Evolutionary conservation across 768 basidiomycete species (phyloP).

Genomic region (Tylopilus cervinicoccineus): DNA sequence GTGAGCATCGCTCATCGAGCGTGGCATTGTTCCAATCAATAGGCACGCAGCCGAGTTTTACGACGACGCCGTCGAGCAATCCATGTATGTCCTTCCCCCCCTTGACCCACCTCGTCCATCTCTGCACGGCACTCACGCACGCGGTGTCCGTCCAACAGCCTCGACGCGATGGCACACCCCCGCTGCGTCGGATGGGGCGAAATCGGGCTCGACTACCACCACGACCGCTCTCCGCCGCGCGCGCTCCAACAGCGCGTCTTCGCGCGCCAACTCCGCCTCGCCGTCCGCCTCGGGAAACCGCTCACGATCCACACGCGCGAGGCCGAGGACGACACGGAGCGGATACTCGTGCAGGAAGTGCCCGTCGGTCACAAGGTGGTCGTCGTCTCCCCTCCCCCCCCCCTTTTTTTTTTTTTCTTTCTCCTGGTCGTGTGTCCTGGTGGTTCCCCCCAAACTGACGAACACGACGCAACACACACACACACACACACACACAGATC

Average conservation of each 20-base stretch:
- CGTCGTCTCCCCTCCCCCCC: too few relatives aligned
- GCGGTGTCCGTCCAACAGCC: constrained; percentile 31
- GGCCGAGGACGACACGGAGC: constrained; percentile 78
- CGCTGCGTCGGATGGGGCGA: constrained; percentile 88
- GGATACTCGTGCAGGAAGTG: constrained; percentile 71
- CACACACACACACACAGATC: constrained; percentile 41
- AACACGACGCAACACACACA: too few relatives aligned
- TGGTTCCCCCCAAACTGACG: too few relatives aligned
- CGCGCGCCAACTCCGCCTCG: constrained; percentile 60
- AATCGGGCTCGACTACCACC: constrained; percentile 85
- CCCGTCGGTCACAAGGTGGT: constrained; percentile 71
- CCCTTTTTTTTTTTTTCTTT: too few relatives aligned
- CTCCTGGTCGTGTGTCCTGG: too few relatives aligned
- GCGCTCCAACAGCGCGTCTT: constrained; percentile 66
- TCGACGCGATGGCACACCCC: constrained; percentile 75
- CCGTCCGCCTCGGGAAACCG: constrained; percentile 67
- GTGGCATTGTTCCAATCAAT: too few relatives aligned
- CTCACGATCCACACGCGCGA: constrained; percentile 86
- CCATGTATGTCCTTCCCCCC: constrained; percentile 46
- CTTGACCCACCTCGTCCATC: not conserved
- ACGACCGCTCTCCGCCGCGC: constrained; percentile 73
- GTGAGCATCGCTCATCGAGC: not conserved
- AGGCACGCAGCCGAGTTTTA: constrained; percentile 75
- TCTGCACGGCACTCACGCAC: not conserved
- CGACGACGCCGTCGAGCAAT: constrained; percentile 59